Conservation (phyloP, 192 early-diverging fungal genomes). For the Linnemannia elongata region DNA sequence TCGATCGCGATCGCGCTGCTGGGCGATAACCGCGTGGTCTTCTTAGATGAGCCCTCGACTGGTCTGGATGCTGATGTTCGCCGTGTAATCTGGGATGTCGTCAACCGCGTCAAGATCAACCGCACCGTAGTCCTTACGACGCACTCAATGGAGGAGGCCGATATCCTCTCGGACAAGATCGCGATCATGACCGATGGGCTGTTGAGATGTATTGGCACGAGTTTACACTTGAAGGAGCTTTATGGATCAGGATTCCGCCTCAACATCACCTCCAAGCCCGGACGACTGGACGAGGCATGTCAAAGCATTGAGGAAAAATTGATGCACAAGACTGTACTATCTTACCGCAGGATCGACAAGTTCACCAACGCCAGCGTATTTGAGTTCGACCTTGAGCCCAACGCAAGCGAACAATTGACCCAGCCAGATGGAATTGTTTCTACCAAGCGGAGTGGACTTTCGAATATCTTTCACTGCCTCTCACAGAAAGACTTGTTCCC, state of each 20-base stretch:
- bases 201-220: slow-evolving; percentile 64
- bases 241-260: slow-evolving; percentile 71
- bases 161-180: slow-evolving; percentile 62
- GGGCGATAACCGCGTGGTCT: slow-evolving; percentile 60
- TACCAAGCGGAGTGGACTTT: slow-evolving; percentile 39
- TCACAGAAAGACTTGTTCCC: slow-evolving; percentile 51
- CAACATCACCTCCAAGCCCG: slow-evolving; percentile 24
- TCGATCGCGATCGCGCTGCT: slow-evolving; percentile 66
- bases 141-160: slow-evolving; percentile 79
- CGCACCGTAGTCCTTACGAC: slow-evolving; percentile 72
- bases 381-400: slow-evolving; percentile 59
- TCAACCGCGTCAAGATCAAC: slow-evolving; percentile 61
- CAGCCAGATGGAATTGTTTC: not conserved
- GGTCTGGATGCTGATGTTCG: slow-evolving; percentile 69
- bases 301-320: slow-evolving; percentile 9
- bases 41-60: slow-evolving; percentile 73
- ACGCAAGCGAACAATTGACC: too few species aligned
- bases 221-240: slow-evolving; percentile 65
- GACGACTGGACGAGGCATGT: slow-evolving; percentile 7
- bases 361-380: slow-evolving; percentile 19
- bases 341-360: slow-evolving; percentile 23
- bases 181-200: slow-evolving; percentile 66
- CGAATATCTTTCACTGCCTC: slow-evolving; percentile 64
- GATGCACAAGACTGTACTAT: not conserved
- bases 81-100: slow-evolving; percentile 67